Evolutionary conservation across 768 basidiomycete species (phyloP).

Genomic region (Russula lepida): DNA sequence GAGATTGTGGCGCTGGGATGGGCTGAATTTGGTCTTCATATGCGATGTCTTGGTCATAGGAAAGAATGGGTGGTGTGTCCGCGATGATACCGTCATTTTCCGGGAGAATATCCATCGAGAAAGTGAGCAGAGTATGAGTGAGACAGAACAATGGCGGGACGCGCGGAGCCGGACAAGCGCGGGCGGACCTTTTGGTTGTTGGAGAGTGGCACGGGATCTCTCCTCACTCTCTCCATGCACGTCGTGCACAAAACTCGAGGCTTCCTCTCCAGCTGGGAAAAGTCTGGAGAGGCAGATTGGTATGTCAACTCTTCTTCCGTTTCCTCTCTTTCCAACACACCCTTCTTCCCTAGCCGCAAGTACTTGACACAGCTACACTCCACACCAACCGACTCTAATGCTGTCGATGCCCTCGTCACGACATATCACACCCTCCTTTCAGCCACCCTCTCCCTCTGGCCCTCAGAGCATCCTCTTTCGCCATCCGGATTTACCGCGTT

Average conservation of each 20-base stretch:
- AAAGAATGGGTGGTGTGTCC: constrained; percentile 28
- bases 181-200: not conserved
- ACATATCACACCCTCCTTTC: constrained; percentile 62
- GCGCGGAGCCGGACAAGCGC: not conserved
- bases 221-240: constrained; percentile 10
- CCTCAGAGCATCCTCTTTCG: constrained; percentile 39
- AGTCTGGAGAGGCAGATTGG: constrained; percentile 18
- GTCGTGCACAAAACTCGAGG: constrained; percentile 11
- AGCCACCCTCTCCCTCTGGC: constrained; percentile 50
- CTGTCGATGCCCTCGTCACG: constrained; percentile 50
- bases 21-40: constrained; percentile 51
- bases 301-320: not conserved
- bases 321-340: not conserved
- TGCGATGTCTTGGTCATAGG: constrained; percentile 47
- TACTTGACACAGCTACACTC: constrained; percentile 53
- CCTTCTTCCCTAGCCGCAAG: constrained; percentile 40
- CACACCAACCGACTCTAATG: constrained; percentile 45
- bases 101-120: constrained; percentile 25
- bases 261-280: constrained; percentile 18
- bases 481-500: constrained; percentile 51
- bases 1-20: constrained; percentile 25
- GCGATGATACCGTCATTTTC: constrained; percentile 8
- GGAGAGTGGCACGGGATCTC: not conserved
- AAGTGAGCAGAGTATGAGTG: not conserved
- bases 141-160: not conserved